Evolutionary conservation across 2,329 filamentous ascomycete species (phyloP).

Genomic region (Trichoderma brevicompactum): DNA sequence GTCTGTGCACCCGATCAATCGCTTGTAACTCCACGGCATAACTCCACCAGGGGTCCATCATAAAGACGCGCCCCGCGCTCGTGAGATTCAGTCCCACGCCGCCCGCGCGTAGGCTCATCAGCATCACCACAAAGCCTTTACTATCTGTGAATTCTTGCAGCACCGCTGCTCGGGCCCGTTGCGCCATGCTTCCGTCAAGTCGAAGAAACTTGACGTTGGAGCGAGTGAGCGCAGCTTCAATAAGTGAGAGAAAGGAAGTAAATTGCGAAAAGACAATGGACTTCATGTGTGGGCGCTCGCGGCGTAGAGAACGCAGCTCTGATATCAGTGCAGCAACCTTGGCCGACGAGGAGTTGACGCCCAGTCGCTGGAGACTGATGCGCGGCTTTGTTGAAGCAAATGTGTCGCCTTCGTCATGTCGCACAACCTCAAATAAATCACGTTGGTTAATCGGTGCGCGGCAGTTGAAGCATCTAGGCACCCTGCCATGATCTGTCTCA

Average conservation of each 20-base stretch:
- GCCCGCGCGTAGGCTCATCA: constrained; percentile 85
- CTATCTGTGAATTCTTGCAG: constrained; percentile 69
- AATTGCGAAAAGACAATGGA: constrained; percentile 97
- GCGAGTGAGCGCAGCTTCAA: constrained; percentile 76
- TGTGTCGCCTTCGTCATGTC: constrained; percentile 67
- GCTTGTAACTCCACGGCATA: constrained; percentile 96
- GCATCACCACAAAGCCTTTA: constrained; percentile 70
- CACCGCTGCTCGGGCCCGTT: constrained; percentile 80
- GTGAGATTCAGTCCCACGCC: constrained; percentile 95
- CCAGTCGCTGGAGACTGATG: constrained; percentile 65
- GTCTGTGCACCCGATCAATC: constrained; percentile 95
- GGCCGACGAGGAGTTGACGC: constrained; percentile 73
- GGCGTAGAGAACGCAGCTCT: constrained; percentile 72
- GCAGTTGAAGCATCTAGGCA: constrained; percentile 88
- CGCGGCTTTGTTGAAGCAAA: constrained; percentile 49
- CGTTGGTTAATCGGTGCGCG: constrained; percentile 78
- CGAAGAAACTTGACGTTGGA: constrained; percentile 80
- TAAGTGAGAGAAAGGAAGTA: constrained; percentile 91
- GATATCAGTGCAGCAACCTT: constrained; percentile 83
- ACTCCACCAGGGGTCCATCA: constrained; percentile 99
- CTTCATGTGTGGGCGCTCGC: constrained; percentile 71
- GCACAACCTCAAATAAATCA: constrained; percentile 90
- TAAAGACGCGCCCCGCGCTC: constrained; percentile 84
- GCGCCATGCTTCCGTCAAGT: constrained; percentile 87
- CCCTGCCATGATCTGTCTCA: constrained; percentile 74